Evolutionary conservation across 2,329 filamentous ascomycete genomes (phyloP), one percentile per base, ranked within the genome.

Genomic region (Fusarium hostae): DNA sequence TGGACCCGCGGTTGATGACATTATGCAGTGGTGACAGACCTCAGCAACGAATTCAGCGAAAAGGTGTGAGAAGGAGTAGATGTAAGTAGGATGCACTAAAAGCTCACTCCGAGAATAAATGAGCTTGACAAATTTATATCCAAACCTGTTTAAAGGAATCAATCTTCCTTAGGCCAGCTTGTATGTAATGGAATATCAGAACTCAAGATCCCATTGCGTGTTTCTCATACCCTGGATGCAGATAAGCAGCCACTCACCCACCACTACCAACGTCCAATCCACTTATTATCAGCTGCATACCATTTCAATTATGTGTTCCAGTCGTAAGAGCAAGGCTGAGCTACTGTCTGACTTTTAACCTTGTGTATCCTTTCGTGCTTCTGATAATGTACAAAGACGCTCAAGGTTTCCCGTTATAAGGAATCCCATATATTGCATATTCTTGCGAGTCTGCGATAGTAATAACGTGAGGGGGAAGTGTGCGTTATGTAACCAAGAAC

Each of bases 131-230:
- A 9, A 34, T 34, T 34, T 50, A 50, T 50, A 50, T 24, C 3
- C 0, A 18, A 18, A 2, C 9, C 7, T 34, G 2, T 9, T 20
- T 5, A 16, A 20, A 10, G 9, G n/a, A n/a, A n/a, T 39, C 2
- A 20, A 10, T 8, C 10, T 18, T 39, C 18, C 35, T n/a, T 39
- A 9, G 35, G 18, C 2, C 9, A 11, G 35, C 18, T 20, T 20
- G 18, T 20, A 39, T 39, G 16, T 20, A 20, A 39, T 39, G 18
- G 35, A 39, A 11, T 39, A 9, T 20, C 35, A 20, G 9, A 20
- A 39, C 18, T 9, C 2, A n/a, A 39, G 35, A 20, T 39, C 35
- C 18, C 6, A n/a, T 39, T 39, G 18, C 35, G 18, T 20, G 18
- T 9, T 39, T 32, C 9, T 0, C 3, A 12, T 0, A 7, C 9